A percentile compares a stretch with the other conserved stretches of the same genome.
Evolutionary conservation across 805 yeast genomes (phyloP).

Genomic region (Helenozyma baotianmanensis): DNA sequence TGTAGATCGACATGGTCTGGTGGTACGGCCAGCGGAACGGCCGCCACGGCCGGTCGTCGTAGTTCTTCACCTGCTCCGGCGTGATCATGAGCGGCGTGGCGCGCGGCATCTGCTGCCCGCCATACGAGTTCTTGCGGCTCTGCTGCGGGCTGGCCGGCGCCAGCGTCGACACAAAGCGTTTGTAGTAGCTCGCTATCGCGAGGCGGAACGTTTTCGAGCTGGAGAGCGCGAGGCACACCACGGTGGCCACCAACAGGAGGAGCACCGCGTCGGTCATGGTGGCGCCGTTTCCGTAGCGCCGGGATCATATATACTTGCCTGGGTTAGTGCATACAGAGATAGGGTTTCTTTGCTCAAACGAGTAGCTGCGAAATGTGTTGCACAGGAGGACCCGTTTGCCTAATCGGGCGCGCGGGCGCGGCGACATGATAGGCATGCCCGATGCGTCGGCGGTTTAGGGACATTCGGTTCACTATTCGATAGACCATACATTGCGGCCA

Average conservation of each 20-base stretch:
- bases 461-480: too few species aligned
- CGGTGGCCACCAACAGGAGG: slow-evolving; percentile 9
- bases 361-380: slow-evolving; percentile 4
- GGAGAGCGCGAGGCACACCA: slow-evolving; percentile 3
- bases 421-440: too few species aligned
- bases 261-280: slow-evolving; percentile 3
- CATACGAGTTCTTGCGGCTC: slow-evolving; percentile 1
- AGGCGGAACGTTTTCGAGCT: slow-evolving; percentile 6
- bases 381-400: slow-evolving; percentile 1
- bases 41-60: slow-evolving; percentile 77
- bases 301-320: not conserved
- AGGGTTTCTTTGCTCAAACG: too few species aligned
- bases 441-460: too few species aligned
- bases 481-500: too few species aligned
- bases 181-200: not conserved
- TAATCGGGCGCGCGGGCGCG: too few species aligned
- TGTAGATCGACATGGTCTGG: slow-evolving; percentile 72
- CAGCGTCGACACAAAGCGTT: not conserved
- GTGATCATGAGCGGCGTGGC: slow-evolving; percentile 61
- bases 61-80: slow-evolving; percentile 59
- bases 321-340: too few species aligned
- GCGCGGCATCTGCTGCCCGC: slow-evolving; percentile 24
- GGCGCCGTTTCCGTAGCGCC: not conserved
- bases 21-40: slow-evolving; percentile 79
- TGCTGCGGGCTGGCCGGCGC: slow-evolving; percentile 1